phyloP scores from a whole-genome alignment of 2,329 filamentous ascomycete species.

The Ascochyta fabae region DNA sequence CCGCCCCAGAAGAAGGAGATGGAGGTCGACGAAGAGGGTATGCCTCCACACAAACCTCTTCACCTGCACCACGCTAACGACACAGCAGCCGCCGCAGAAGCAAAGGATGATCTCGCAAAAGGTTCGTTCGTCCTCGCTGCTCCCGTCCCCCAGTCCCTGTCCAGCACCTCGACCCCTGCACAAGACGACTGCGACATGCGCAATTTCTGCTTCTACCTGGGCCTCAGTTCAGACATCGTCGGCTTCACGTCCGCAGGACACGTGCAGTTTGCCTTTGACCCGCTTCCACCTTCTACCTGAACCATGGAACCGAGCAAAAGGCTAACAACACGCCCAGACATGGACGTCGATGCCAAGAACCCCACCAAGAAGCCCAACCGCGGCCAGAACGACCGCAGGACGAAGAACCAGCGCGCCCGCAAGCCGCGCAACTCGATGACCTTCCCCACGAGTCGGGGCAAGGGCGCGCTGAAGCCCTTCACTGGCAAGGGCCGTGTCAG shows the following conservation, averaged over 20 bases:
- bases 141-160: slow-evolving; percentile 37
- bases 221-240: slow-evolving; percentile 48
- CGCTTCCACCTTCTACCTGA: slow-evolving; percentile 39
- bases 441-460: slow-evolving; percentile 44
- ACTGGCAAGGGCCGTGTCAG: slow-evolving; percentile 34
- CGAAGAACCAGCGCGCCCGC: slow-evolving; percentile 46
- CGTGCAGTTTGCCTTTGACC: slow-evolving; percentile 48
- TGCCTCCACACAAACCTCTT: not conserved
- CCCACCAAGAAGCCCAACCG: slow-evolving; percentile 38
- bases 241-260: slow-evolving; percentile 47
- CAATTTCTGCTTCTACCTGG: slow-evolving; percentile 48
- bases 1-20: slow-evolving; percentile 49
- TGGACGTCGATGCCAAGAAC: slow-evolving; percentile 47
- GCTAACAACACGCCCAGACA: slow-evolving; percentile 46
- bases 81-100: slow-evolving; percentile 21
- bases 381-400: slow-evolving; percentile 36
- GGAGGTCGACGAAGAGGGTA: slow-evolving; percentile 54
- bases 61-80: slow-evolving; percentile 4
- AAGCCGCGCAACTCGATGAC: slow-evolving; percentile 50
- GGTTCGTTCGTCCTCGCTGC: slow-evolving; percentile 42
- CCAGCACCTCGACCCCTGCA: slow-evolving; percentile 12
- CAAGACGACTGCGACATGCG: slow-evolving; percentile 32
- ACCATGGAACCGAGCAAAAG: slow-evolving; percentile 34
- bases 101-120: slow-evolving; percentile 39
- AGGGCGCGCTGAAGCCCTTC: slow-evolving; percentile 45